Evolutionary conservation across 2,329 filamentous ascomycete genomes (phyloP), one percentile per base, ranked within the genome.

Genomic region (Aspergillus proliferans): DNA sequence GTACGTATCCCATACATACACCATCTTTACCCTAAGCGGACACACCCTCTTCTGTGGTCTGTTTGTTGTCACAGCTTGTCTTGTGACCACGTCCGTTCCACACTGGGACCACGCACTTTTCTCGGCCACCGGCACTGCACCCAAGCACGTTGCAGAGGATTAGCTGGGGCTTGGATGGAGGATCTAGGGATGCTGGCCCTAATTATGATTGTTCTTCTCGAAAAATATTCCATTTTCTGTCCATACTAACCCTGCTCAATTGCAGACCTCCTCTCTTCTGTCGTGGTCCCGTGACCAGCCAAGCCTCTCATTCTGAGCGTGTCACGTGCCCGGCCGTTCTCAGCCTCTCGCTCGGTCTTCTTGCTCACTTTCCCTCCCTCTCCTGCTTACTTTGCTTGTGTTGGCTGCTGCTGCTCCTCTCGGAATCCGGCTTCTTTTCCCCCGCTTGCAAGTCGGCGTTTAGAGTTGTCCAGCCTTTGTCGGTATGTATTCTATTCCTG

Each of bases 391-490:
- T 47, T 49, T 42, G 48, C 55, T 57, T 57, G 63, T 57, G 61
- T 64, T 62, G 56, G 26, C 26, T 30, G 26, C 26, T 30, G 26
- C 26, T 30, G 3, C 26, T 61, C 62, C 66, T 67, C 65, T 62
- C 64, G 65, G 67, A 60, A 62, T 59, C 52, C 62, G 63, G 64
- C 59, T 56, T 63, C 60, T 62, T 63, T 61, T 59, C 40, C 58
- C 64, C 60, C 64, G 63, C 59, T 65, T 62, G 62, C 61, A 62
- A 67, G 59, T 67, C 64, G 64, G 64, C 61, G 66, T 62, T 58
- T 63, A 30, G 58, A 68, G 58, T 67, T 55, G 60, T 62, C 63
- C 66, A 69, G 58, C 65, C 65, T 70, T 30, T 65, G 65, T 70
- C 67, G 66, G 67, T 70, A 70, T 65, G 67, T 70, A 63, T 48